These are phyloP conservation scores for Eucalyptus regnans DNA, from an alignment of 345 rosid genomes.

Conservation along the genomic window DNA sequence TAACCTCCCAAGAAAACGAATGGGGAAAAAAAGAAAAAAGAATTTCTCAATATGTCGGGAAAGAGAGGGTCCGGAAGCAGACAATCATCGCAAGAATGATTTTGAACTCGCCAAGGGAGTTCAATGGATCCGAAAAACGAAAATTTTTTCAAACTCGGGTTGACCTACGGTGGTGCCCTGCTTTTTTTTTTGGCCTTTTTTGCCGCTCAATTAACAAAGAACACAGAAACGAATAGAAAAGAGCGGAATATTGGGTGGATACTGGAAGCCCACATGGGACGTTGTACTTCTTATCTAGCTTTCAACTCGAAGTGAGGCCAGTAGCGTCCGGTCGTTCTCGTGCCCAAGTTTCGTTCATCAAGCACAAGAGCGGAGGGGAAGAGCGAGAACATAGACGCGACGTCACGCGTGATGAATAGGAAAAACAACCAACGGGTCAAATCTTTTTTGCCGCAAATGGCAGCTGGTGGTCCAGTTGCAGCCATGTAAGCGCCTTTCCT, in stretches of 20 bases:
- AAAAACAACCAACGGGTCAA: not conserved
- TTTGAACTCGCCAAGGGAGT: not conserved
- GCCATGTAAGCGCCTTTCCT: not conserved
- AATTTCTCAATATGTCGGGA: not conserved
- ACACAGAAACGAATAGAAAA: not conserved
- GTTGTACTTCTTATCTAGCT: not conserved
- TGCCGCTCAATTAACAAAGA: not conserved
- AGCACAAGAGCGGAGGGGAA: not conserved
- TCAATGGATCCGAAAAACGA: not conserved
- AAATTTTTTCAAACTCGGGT: not conserved
- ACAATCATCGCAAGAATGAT: not conserved
- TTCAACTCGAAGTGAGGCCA: not conserved
- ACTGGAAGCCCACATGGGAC: conserved; percentile 29
- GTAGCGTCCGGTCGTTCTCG: not conserved
- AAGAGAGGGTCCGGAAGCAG: not conserved
- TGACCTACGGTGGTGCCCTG: not conserved
- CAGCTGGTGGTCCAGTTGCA: not conserved
- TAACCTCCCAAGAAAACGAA: not conserved
- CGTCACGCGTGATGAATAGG: not conserved
- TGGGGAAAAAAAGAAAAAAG: not conserved
- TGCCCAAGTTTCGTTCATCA: not conserved
- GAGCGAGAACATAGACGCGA: not conserved
- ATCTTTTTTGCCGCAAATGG: not conserved
- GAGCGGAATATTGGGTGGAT: conserved; percentile 28
- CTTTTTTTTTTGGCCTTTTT: not conserved